Percentiles rank a stretch among this genome's conserved stretches.
Evolutionary conservation across 192 early-diverging fungal genomes (phyloP).

Genomic region (Podila epigama): DNA sequence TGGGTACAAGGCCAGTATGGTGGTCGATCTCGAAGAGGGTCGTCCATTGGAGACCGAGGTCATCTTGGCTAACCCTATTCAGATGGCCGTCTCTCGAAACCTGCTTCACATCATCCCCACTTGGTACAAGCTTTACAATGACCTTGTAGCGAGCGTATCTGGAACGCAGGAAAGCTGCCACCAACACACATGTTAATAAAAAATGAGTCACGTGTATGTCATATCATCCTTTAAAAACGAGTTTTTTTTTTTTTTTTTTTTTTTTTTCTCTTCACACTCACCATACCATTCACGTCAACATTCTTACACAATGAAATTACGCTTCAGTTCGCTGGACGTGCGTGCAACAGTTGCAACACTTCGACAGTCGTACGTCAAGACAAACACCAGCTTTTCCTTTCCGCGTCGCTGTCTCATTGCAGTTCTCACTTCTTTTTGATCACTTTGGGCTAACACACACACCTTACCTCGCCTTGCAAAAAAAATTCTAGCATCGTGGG

Average conservation of each 20-base stretch:
- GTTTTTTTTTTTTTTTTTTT: not conserved
- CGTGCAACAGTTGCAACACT: slow-evolving; percentile 82
- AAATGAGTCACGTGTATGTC: not conserved
- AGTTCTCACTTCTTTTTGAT: not conserved
- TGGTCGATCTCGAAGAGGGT: slow-evolving; percentile 52
- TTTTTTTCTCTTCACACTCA: not conserved
- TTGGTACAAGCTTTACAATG: slow-evolving; percentile 34
- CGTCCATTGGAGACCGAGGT: slow-evolving; percentile 52
- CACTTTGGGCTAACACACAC: not conserved
- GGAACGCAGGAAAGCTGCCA: not conserved
- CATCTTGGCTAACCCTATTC: slow-evolving; percentile 44
- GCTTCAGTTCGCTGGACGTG: slow-evolving; percentile 91
- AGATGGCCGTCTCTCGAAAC: slow-evolving; percentile 39
- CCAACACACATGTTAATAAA: not conserved
- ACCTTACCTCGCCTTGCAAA: not conserved
- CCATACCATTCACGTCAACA: not conserved
- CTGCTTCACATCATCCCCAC: slow-evolving; percentile 43
- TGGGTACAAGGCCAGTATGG: slow-evolving; percentile 56
- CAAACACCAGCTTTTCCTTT: no score
- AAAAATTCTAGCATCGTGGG: slow-evolving; percentile 69
- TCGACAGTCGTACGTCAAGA: slow-evolving; percentile 58
- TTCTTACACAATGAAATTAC: slow-evolving; percentile 75
- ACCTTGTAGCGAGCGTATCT: slow-evolving; percentile 35
- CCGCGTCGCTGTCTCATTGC: not conserved
- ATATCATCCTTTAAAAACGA: not conserved